These are phyloP conservation scores for Spathaspora passalidarum DNA, from an alignment of 805 yeast genomes.

Conservation along the genomic window DNA sequence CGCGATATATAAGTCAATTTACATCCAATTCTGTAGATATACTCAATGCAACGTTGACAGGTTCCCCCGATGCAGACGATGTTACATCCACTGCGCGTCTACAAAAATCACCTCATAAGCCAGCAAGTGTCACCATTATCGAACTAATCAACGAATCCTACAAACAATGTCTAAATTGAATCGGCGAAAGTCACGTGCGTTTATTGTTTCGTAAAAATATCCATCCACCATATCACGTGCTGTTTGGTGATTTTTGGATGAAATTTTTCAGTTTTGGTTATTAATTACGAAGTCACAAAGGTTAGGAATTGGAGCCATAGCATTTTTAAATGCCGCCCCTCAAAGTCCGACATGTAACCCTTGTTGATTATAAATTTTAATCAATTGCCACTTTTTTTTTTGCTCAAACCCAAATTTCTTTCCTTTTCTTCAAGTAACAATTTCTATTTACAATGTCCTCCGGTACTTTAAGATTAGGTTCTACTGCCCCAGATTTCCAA, in stretches of 20 bases:
- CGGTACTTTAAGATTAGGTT: constrained; percentile 60
- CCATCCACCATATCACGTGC: constrained; percentile 1
- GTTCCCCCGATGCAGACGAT: too few species aligned
- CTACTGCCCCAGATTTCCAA: constrained; percentile 82
- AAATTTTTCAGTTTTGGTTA: background rate
- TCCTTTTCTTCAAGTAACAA: background rate
- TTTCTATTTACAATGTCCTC: background rate
- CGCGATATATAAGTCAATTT: too few species aligned
- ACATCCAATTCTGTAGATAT: too few species aligned
- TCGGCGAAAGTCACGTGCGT: too few species aligned
- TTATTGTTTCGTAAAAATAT: too few species aligned
- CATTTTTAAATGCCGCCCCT: constrained; percentile 1
- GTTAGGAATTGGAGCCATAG: background rate
- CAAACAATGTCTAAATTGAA: too few species aligned
- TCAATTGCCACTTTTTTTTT: background rate
- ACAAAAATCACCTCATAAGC: too few species aligned
- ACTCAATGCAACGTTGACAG: too few species aligned
- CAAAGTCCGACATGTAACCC: background rate
- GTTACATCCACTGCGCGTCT: too few species aligned
- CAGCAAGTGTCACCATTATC: too few species aligned
- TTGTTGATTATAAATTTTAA: background rate
- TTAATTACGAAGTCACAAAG: background rate
- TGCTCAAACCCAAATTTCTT: too few species aligned
- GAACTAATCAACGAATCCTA: too few species aligned
- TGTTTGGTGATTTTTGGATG: background rate